These are phyloP conservation scores for Cyphellophora europaea DNA, from an alignment of 2,329 filamentous ascomycete species.

Conservation along the genomic window DNA sequence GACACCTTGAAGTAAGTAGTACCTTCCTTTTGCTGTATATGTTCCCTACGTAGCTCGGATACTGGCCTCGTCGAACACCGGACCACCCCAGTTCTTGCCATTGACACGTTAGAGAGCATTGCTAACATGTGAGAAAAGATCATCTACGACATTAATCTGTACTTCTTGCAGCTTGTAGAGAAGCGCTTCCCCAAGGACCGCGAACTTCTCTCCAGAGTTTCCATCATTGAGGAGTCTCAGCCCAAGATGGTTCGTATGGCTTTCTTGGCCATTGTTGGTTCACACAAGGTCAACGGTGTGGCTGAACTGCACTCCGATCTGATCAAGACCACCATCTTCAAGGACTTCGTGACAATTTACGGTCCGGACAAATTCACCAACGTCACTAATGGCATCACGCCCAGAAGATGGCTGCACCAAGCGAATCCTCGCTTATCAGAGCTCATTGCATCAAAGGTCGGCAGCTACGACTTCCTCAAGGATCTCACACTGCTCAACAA, in stretches of 20 bases:
- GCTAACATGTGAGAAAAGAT: slow-evolving; percentile 37
- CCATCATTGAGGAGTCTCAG: slow-evolving; percentile 93
- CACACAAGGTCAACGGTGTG: slow-evolving; percentile 98
- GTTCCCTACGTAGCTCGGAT: too few relatives aligned
- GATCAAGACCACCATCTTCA: slow-evolving; percentile 99
- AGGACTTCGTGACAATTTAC: slow-evolving; percentile 92
- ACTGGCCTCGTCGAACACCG: too few relatives aligned
- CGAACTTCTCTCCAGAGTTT: slow-evolving; percentile 77
- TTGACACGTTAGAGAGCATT: too few relatives aligned
- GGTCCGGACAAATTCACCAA: slow-evolving; percentile 97
- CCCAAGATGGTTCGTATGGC: slow-evolving; percentile 99
- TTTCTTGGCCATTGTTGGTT: slow-evolving; percentile 86
- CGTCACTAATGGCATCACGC: slow-evolving; percentile 96
- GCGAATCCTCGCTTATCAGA: slow-evolving; percentile 89
- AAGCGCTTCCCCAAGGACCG: slow-evolving; percentile 81
- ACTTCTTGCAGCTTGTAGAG: slow-evolving; percentile 86
- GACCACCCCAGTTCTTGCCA: too few relatives aligned
- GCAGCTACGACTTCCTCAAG: slow-evolving; percentile 75
- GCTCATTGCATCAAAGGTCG: slow-evolving; percentile 82
- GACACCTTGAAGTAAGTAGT: slow-evolving; percentile 60
- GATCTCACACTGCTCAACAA: slow-evolving; percentile 80
- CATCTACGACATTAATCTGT: slow-evolving; percentile 96
- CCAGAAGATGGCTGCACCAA: slow-evolving; percentile 91
- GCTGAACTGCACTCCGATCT: slow-evolving; percentile 95
- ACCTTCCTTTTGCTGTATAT: slow-evolving; percentile 1